Evolutionary conservation across 2,329 filamentous ascomycete genomes (phyloP).

Genomic region (Cladosporium sp.): DNA sequence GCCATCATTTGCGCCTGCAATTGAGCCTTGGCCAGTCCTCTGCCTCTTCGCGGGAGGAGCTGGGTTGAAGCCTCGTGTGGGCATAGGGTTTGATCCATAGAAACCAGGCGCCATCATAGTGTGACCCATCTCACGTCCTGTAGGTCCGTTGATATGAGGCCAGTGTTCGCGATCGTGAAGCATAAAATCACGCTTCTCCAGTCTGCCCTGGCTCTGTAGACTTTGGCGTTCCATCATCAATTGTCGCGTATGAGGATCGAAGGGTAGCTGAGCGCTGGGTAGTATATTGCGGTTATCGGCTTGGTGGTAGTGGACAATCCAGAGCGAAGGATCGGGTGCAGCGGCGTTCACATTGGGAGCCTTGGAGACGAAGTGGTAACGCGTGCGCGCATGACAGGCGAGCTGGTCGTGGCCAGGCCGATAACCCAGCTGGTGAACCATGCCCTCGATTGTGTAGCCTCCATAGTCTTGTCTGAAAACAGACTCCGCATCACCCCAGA

Average conservation of each 20-base stretch:
- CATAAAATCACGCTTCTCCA: constrained; percentile 91
- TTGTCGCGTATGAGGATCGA: constrained; percentile 55
- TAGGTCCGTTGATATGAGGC: constrained; percentile 76
- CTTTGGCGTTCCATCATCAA: constrained; percentile 59
- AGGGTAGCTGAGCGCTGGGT: constrained; percentile 62
- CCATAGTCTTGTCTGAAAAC: constrained; percentile 69
- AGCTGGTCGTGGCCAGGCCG: constrained; percentile 67
- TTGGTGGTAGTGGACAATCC: constrained; percentile 85
- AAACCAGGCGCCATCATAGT: constrained; percentile 12
- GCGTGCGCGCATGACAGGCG: constrained; percentile 72
- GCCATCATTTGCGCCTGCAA: constrained; percentile 42
- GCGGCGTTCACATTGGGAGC: constrained; percentile 65
- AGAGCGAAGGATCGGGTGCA: constrained; percentile 74
- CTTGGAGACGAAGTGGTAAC: constrained; percentile 80
- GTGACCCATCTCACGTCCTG: constrained; percentile 17
- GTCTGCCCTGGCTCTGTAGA: constrained; percentile 69
- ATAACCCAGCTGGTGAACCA: constrained; percentile 76
- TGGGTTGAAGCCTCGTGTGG: constrained; percentile 22
- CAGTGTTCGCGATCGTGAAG: constrained; percentile 83
- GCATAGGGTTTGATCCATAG: constrained; percentile 16
- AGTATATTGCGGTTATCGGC: constrained; percentile 70
- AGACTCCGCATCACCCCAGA: constrained; percentile 81
- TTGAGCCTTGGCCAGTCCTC: constrained; percentile 34
- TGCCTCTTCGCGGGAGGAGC: constrained; percentile 44
- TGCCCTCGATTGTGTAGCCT: constrained; percentile 80